These are phyloP conservation scores for Ambrosiella cleistominuta DNA, from an alignment of 2,329 filamentous ascomycete species.

Conservation along the genomic window DNA sequence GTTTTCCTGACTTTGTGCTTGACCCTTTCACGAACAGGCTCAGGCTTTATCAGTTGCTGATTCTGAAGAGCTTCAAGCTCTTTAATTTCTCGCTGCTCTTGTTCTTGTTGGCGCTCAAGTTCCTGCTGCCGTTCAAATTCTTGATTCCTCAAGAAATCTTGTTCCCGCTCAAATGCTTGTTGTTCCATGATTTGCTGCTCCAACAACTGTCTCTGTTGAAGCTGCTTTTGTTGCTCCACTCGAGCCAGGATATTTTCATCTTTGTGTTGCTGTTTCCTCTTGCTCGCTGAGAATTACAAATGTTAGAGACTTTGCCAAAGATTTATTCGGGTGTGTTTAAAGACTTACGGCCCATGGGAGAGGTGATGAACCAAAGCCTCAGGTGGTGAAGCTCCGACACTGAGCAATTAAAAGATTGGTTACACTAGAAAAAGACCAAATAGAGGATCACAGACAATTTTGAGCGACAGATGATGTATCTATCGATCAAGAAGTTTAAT, in stretches of 20 bases:
- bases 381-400: not conserved
- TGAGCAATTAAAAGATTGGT: not conserved
- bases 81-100: not conserved
- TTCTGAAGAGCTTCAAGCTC: not conserved
- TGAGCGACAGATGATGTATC: not conserved
- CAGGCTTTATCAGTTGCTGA: not conserved
- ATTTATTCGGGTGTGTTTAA: not conserved
- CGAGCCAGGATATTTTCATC: not conserved
- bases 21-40: not conserved
- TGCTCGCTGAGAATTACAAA: not conserved
- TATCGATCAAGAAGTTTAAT: not conserved
- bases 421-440: too few relatives aligned
- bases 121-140: not conserved
- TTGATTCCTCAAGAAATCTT: not conserved
- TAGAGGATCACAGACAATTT: not conserved
- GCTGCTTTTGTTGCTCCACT: not conserved
- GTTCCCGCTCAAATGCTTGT: not conserved
- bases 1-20: too few relatives aligned
- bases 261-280: not conserved
- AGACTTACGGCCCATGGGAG: constrained; percentile 1
- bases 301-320: not conserved
- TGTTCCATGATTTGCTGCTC: not conserved
- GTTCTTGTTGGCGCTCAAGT: not conserved
- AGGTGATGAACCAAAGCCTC: not conserved
- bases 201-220: not conserved